Evolutionary conservation across 495 filamentous ascomycete genomes (phyloP), one percentile per base, ranked within the genome.

Genomic region (Xylaria palmicola): DNA sequence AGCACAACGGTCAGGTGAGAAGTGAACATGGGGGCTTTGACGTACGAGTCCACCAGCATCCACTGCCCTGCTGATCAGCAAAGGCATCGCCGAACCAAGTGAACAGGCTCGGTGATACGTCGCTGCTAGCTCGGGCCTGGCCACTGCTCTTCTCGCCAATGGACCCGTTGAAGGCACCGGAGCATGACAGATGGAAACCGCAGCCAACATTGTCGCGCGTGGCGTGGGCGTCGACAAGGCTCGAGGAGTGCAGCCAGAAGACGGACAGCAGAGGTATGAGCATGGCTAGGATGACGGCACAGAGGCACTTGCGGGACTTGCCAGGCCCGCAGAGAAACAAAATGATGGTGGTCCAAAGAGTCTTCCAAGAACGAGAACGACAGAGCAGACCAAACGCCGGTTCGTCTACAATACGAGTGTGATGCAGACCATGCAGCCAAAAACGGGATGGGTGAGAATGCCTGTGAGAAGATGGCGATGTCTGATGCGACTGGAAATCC

Each of bases 91-190:
- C 67, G 17, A 72, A 69, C 69, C 69, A 69, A 39, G 66, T 72
- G 39, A 72, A 72, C 37, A 71, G 51, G 32, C 55, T 60, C 49
- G 71, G 62, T 6, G 73, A 55, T 15, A 81, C 63, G 12, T 70
- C 71, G 43, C 76, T 79, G 39, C 79, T 77, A 60, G 84, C 74
- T 22, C 83, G 76, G 60, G 77, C 77, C 72, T 86, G 83, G 20
- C 84, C 84, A 65, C 84, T 80, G 58, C 55, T 60, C 40, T 85
- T 70, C 65, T 87, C 81, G 24, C 81, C 84, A 19, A 85, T 65
- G 29, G 72, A 62, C 24, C 83, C 83, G 30, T 77, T 78, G 26
- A 69, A 73, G 60, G 66, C 74, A 10, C 81, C 80, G 29, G 78
- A 72, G 12, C 79, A 73, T 22, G 72, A 77, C 43, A 85, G 60